Evolutionary conservation across 441 rosid genomes (phyloP).

Genomic region (Melastoma candidum): DNA sequence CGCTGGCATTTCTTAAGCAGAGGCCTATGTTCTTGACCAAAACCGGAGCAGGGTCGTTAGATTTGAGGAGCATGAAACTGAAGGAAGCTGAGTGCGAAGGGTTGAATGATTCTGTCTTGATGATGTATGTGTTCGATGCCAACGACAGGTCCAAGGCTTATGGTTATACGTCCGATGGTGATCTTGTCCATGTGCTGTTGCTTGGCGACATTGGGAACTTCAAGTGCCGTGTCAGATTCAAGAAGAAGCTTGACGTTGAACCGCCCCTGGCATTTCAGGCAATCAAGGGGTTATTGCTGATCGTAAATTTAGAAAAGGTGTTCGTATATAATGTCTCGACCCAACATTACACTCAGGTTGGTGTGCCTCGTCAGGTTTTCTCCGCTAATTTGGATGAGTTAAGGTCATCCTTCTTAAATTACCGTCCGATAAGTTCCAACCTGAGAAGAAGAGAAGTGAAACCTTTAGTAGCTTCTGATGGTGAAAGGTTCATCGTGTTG

Average conservation of each 20-base stretch:
- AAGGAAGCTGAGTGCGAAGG: constrained; percentile 92
- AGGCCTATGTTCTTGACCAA: constrained; percentile 86
- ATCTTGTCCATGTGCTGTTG: constrained; percentile 64
- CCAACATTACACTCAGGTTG: constrained; percentile 63
- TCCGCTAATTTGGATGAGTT: constrained; percentile 75
- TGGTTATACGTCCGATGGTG: constrained; percentile 77
- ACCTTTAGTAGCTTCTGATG: constrained; percentile 81
- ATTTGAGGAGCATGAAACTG: constrained; percentile 79
- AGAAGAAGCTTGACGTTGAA: constrained; percentile 59
- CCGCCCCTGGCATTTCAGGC: constrained; percentile 67
- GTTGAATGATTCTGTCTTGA: constrained; percentile 55
- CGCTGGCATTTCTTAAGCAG: constrained; percentile 85
- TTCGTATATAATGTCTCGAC: constrained; percentile 78
- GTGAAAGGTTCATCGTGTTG: constrained; percentile 68
- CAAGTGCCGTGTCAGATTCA: constrained; percentile 89
- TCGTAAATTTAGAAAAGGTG: constrained; percentile 53
- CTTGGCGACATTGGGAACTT: constrained; percentile 79
- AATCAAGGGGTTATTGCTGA: constrained; percentile 74
- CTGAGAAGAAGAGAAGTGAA: constrained; percentile 17
- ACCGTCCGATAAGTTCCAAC: constrained; percentile 23
- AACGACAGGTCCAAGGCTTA: constrained; percentile 88
- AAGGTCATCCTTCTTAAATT: constrained; percentile 58
- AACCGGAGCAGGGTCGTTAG: constrained; percentile 87
- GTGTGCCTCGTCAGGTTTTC: constrained; percentile 68
- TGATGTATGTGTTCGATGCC: constrained; percentile 62